Conservation (phyloP, 345 rosid species). For the Corchorus olitorius region DNA sequence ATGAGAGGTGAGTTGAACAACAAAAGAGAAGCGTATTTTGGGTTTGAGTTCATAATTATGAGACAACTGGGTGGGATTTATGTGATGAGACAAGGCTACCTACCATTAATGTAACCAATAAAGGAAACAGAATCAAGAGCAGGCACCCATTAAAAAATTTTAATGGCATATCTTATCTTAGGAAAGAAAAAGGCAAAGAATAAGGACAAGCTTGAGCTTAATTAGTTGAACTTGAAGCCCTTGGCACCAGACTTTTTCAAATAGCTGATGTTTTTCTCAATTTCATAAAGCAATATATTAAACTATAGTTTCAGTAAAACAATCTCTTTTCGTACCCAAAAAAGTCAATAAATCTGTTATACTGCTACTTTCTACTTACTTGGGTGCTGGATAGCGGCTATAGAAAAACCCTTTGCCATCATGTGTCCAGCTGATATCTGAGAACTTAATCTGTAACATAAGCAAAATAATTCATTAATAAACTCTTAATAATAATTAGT, state of each 20-base stretch:
- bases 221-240: too few species aligned
- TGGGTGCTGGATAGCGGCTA: slow-evolving; percentile 82
- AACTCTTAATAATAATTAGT: not conserved
- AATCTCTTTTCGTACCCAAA: not conserved
- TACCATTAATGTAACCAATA: too few species aligned
- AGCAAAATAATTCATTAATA: not conserved
- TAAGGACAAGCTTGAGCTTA: too few species aligned
- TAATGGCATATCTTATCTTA: too few species aligned
- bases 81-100: too few species aligned
- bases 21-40: not conserved
- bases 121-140: too few species aligned
- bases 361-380: slow-evolving; percentile 40
- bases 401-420: slow-evolving; percentile 90
- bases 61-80: too few species aligned
- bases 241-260: not conserved
- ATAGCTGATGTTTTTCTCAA: not conserved
- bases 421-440: slow-evolving; percentile 85
- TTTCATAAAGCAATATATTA: not conserved
- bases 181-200: too few species aligned
- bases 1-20: not conserved
- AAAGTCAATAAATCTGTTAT: too few species aligned
- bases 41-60: not conserved
- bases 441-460: slow-evolving; percentile 68
- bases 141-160: too few species aligned
- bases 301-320: not conserved